Conservation (phyloP, 2,329 filamentous ascomycete species). For the Alternaria alternata region DNA sequence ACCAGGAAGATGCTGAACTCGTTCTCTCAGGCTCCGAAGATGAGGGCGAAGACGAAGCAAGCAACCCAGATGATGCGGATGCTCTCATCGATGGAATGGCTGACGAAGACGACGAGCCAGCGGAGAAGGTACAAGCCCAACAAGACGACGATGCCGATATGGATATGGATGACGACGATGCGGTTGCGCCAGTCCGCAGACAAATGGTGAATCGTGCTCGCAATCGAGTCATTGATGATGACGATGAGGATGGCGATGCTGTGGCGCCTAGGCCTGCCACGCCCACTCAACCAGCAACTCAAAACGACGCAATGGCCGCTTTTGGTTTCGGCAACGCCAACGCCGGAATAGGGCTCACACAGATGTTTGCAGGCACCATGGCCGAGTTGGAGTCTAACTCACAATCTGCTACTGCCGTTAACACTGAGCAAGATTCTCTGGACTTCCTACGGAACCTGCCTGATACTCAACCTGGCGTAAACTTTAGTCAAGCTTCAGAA, state of each 20-base stretch:
- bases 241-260: slow-evolving; percentile 53
- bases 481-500: slow-evolving; percentile 69
- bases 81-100: slow-evolving; percentile 53
- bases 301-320: slow-evolving; percentile 47
- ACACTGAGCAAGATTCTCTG: slow-evolving; percentile 59
- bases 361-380: slow-evolving; percentile 91
- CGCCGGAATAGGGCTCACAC: slow-evolving; percentile 74
- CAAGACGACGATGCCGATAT: slow-evolving; percentile 52
- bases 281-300: slow-evolving; percentile 34
- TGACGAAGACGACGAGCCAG: slow-evolving; percentile 42
- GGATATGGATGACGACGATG: slow-evolving; percentile 53
- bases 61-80: slow-evolving; percentile 38
- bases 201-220: slow-evolving; percentile 58
- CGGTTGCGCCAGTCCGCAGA: slow-evolving; percentile 59
- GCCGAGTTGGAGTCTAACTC: slow-evolving; percentile 63
- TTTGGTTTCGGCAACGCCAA: slow-evolving; percentile 52
- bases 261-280: slow-evolving; percentile 24
- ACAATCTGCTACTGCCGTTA: slow-evolving; percentile 42
- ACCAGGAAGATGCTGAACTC: slow-evolving; percentile 40
- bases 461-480: slow-evolving; percentile 62
- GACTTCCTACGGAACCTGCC: slow-evolving; percentile 61
- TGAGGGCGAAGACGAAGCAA: slow-evolving; percentile 33
- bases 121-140: slow-evolving; percentile 27
- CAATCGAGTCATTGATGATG: slow-evolving; percentile 71
- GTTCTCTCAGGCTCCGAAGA: slow-evolving; percentile 41